Conservation (phyloP, 495 filamentous ascomycete species). For the Cercophora newfieldiana region DNA sequence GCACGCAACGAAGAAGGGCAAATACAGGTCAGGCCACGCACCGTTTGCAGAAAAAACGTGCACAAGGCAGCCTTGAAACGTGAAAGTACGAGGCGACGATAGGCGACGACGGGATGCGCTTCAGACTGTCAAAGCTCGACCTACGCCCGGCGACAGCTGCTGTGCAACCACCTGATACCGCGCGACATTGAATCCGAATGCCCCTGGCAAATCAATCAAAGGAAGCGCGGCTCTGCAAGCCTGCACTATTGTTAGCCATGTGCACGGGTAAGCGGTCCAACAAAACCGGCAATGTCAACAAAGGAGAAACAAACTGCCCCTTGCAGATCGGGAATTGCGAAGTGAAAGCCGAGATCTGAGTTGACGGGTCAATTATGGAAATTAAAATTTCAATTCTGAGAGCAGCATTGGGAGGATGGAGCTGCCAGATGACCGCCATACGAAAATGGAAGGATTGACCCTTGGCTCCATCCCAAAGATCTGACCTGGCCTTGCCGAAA, state of each 20-base stretch:
- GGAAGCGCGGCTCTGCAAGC: neutral
- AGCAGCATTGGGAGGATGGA: neutral
- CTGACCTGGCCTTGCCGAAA: too few relatives aligned
- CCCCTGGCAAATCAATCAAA: neutral
- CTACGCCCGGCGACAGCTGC: neutral
- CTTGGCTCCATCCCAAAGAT: neutral
- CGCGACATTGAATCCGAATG: neutral
- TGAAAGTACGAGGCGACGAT: neutral
- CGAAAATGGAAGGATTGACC: neutral
- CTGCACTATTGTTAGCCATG: neutral
- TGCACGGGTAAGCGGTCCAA: neutral
- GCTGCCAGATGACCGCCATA: neutral
- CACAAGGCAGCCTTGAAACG: neutral
- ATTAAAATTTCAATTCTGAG: neutral
- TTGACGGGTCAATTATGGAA: neutral
- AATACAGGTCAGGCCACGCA: neutral
- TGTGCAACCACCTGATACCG: neutral
- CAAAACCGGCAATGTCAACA: neutral
- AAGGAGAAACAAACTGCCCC: neutral
- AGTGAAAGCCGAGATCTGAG: neutral
- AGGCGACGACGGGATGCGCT: neutral
- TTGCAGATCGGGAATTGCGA: neutral
- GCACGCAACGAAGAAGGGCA: neutral
- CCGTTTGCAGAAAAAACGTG: neutral
- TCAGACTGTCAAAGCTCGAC: constrained; percentile 4